Conservation (phyloP, 257 asterid genomes). For the Thymus quinquecostatus region DNA sequence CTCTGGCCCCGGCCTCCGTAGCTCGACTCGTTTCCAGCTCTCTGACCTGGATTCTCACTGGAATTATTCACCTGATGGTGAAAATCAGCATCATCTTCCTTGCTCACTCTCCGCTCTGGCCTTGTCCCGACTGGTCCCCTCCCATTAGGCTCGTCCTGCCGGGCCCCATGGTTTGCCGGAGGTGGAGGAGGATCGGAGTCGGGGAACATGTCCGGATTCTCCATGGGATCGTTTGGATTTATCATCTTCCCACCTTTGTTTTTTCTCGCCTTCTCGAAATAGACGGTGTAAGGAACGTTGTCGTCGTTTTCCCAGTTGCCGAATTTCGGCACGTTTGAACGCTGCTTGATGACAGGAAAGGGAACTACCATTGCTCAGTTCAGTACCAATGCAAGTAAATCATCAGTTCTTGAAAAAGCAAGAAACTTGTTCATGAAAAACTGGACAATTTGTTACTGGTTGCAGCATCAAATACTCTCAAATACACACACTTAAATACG, state of each 20-base stretch:
- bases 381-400: background rate
- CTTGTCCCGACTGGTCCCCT: conserved; percentile 37
- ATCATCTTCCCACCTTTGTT: conserved; percentile 67
- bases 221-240: conserved; percentile 81
- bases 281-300: conserved; percentile 70
- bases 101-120: conserved; percentile 41
- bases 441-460: background rate
- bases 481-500: background rate
- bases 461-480: background rate
- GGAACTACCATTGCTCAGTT: background rate
- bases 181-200: conserved; percentile 35
- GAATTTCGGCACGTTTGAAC: conserved; percentile 67
- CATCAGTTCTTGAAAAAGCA: background rate
- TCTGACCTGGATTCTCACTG: conserved; percentile 43
- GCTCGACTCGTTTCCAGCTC: conserved; percentile 40
- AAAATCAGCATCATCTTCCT: conserved; percentile 53
- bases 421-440: background rate
- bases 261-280: conserved; percentile 75
- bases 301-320: conserved; percentile 82
- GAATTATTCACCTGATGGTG: conserved; percentile 42
- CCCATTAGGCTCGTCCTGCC: conserved; percentile 41
- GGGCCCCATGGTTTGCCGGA: conserved; percentile 36
- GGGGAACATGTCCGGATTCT: conserved; percentile 61
- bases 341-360: conserved; percentile 39
- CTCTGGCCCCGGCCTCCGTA: conserved; percentile 53